Conservation (phyloP, 371 early-diverging fungal genomes). For the Mucor velutinosus region DNA sequence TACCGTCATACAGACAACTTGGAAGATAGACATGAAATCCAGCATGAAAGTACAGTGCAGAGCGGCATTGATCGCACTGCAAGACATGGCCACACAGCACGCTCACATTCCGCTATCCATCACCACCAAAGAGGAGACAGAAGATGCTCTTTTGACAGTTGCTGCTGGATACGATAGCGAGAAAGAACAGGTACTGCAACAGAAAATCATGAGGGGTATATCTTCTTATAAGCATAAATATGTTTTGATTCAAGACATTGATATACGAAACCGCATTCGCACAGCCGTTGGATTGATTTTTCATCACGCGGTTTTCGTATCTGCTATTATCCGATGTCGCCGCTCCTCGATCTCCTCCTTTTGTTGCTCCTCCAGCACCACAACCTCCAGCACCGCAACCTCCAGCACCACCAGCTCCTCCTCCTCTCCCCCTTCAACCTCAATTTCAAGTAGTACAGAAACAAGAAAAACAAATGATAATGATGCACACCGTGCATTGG, state of each 20-base stretch:
- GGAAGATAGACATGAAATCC: slow-evolving; percentile 40
- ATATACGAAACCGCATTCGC: slow-evolving; percentile 48
- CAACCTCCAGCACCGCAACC: too few relatives aligned
- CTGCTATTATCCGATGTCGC: slow-evolving; percentile 32
- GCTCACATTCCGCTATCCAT: background rate
- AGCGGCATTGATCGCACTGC: slow-evolving; percentile 37
- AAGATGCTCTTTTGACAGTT: background rate
- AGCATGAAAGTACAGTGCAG: slow-evolving; percentile 46
- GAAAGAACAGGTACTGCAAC: slow-evolving; percentile 37
- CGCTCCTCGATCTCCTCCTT: slow-evolving; percentile 7
- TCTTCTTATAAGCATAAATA: slow-evolving; percentile 49
- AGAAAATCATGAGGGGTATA: slow-evolving; percentile 42
- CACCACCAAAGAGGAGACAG: background rate
- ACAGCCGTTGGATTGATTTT: slow-evolving; percentile 48
- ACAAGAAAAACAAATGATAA: background rate
- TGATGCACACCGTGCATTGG: slow-evolving; percentile 30
- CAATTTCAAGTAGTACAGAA: slow-evolving; percentile 16
- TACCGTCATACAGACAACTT: slow-evolving; percentile 34
- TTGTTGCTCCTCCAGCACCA: background rate
- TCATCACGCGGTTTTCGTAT: slow-evolving; percentile 51
- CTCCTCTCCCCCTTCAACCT: too few relatives aligned
- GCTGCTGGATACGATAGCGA: background rate
- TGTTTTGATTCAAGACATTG: slow-evolving; percentile 52
- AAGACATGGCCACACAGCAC: slow-evolving; percentile 17
- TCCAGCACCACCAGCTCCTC: too few relatives aligned